Conservation (phyloP, 805 yeast genomes). For the Lipomyces kockii region DNA sequence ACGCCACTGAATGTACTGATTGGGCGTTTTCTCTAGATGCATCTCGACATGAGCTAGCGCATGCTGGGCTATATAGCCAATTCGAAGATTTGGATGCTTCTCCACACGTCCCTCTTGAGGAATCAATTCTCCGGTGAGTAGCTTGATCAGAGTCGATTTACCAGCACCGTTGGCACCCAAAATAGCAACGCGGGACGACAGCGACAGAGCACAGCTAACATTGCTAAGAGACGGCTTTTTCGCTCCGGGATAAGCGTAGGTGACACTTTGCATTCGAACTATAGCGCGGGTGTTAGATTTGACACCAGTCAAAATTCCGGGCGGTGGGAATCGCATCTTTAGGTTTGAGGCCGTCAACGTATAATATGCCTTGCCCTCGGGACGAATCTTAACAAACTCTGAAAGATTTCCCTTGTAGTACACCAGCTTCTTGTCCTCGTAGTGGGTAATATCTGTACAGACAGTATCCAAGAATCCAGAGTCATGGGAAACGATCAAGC, state of each 20-base stretch:
- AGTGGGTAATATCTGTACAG: constrained; percentile 95
- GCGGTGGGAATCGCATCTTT: constrained; percentile 98
- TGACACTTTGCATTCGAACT: constrained; percentile 81
- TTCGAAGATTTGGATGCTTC: constrained; percentile 97
- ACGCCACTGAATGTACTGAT: constrained; percentile 98
- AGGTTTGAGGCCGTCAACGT: constrained; percentile 91
- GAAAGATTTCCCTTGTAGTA: constrained; percentile 96
- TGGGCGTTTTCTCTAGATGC: constrained; percentile 97
- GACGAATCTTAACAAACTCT: constrained; percentile 86
- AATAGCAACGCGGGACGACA: constrained; percentile 96
- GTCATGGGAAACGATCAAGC: constrained; percentile 96
- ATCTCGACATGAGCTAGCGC: constrained; percentile 96
- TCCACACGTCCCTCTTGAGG: constrained; percentile 90
- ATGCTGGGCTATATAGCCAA: constrained; percentile 98
- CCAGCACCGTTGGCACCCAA: constrained; percentile 99
- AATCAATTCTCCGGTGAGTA: constrained; percentile 87
- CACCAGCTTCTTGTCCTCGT: constrained; percentile 91
- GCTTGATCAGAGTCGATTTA: constrained; percentile 91
- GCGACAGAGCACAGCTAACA: constrained; percentile 87
- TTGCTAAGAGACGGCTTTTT: constrained; percentile 75
- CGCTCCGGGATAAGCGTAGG: constrained; percentile 89
- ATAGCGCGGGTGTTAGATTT: constrained; percentile 93
- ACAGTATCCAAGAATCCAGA: constrained; percentile 94
- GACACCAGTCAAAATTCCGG: constrained; percentile 97
- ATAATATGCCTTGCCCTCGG: constrained; percentile 95